Conservation (phyloP, 805 yeast species). For the Candida sanyiensis region DNA sequence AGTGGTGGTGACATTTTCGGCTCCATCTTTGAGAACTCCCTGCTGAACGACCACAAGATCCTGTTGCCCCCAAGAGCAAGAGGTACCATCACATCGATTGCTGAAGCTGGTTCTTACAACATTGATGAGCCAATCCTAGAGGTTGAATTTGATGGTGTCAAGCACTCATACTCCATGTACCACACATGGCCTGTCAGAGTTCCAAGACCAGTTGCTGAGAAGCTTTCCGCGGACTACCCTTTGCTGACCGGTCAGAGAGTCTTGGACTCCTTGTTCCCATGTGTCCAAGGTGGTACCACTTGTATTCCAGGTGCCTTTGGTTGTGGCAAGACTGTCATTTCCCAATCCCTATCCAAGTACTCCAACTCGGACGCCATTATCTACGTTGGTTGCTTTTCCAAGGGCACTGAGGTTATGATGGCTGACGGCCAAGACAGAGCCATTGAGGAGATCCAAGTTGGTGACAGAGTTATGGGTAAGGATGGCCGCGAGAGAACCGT, state of each 20-base stretch:
- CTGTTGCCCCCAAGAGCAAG: conserved; percentile 96
- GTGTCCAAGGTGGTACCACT: conserved; percentile 99
- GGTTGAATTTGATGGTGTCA: conserved; percentile 90
- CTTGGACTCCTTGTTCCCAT: conserved; percentile 93
- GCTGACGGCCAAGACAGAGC: conserved; percentile 34
- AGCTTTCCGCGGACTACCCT: conserved; percentile 89
- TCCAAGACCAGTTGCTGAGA: conserved; percentile 97
- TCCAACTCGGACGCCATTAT: conserved; percentile 96
- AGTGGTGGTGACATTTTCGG: conserved; percentile 98
- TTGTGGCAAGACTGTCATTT: conserved; percentile 97
- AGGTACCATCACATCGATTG: conserved; percentile 90
- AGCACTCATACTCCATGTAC: conserved; percentile 80
- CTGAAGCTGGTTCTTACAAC: conserved; percentile 84
- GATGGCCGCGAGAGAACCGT: conserved; percentile 39
- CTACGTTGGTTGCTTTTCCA: conserved; percentile 68
- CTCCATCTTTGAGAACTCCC: conserved; percentile 87
- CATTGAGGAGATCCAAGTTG: conserved; percentile 33
- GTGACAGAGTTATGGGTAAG: conserved; percentile 37
- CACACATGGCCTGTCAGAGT: conserved; percentile 99
- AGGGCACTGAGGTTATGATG: conserved; percentile 39
- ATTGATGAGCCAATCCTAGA: conserved; percentile 88
- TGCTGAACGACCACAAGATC: conserved; percentile 88
- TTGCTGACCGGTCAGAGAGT: conserved; percentile 98
- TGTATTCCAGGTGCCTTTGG: conserved; percentile 99
- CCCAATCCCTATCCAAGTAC: conserved; percentile 94